Percentiles rank a stretch among this genome's conserved stretches.
These are phyloP conservation scores for Ogataea henricii DNA, from an alignment of 805 yeast genomes.

Conservation along the genomic window DNA sequence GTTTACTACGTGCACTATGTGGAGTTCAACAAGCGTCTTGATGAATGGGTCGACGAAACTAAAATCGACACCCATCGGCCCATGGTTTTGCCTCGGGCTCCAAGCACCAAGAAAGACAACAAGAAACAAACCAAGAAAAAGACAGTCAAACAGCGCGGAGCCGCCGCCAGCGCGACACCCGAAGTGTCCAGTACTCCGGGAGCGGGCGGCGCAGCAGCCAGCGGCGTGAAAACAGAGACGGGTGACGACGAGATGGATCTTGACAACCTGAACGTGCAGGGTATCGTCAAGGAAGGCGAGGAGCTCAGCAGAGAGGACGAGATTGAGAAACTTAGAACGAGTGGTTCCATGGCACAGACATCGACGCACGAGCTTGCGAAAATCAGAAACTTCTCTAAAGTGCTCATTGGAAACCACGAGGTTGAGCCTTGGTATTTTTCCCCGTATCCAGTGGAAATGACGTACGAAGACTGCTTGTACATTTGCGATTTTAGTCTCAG, in stretches of 20 bases:
- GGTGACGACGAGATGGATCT: slow-evolving; percentile 76
- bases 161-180: slow-evolving; percentile 24
- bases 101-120: slow-evolving; percentile 33
- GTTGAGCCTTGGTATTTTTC: slow-evolving; percentile 99
- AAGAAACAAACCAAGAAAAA: slow-evolving; percentile 35
- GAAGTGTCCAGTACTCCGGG: slow-evolving; percentile 11
- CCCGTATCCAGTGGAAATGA: slow-evolving; percentile 92
- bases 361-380: slow-evolving; percentile 82
- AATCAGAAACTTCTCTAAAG: slow-evolving; percentile 77
- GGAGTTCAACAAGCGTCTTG: slow-evolving; percentile 93
- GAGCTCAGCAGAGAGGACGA: slow-evolving; percentile 87
- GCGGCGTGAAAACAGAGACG: slow-evolving; percentile 10
- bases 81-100: slow-evolving; percentile 67
- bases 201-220: slow-evolving; percentile 8
- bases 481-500: slow-evolving; percentile 90
- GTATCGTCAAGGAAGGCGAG: slow-evolving; percentile 61
- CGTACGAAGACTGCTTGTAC: slow-evolving; percentile 87
- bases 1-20: slow-evolving; percentile 92
- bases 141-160: slow-evolving; percentile 10
- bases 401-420: slow-evolving; percentile 85
- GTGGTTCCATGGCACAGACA: slow-evolving; percentile 97
- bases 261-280: slow-evolving; percentile 84
- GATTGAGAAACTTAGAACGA: slow-evolving; percentile 83
- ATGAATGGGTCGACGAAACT: slow-evolving; percentile 84
- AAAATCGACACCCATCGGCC: slow-evolving; percentile 74